Conservation (phyloP, 768 basidiomycete species). For the Leccinum subtestaceum region DNA sequence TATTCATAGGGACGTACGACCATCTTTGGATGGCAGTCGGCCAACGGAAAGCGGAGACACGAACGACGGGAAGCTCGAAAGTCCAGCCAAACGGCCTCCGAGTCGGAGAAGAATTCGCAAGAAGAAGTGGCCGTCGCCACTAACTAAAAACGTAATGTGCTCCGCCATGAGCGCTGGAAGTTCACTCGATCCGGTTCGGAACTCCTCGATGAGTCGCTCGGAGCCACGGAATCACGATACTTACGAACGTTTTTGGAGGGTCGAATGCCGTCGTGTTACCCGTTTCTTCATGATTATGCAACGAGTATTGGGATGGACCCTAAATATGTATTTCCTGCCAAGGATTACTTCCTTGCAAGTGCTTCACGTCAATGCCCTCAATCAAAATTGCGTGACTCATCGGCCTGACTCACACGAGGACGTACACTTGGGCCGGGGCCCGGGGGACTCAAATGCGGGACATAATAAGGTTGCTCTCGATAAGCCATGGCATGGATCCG, state of each 20-base stretch:
- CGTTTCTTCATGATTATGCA: neutral
- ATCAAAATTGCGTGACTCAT: neutral
- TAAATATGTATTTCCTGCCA: too few species aligned
- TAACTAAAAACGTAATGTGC: neutral
- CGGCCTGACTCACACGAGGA: neutral
- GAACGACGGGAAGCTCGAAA: conserved; percentile 22
- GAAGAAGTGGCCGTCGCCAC: neutral
- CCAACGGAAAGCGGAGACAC: conserved; percentile 39
- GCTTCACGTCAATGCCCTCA: neutral
- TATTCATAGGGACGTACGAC: conserved; percentile 56
- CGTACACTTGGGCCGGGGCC: neutral
- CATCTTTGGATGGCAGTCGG: conserved; percentile 56
- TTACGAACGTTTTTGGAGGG: neutral
- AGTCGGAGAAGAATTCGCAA: conserved; percentile 1
- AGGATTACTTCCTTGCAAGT: neutral
- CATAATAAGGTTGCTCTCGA: neutral
- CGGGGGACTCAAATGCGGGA: neutral
- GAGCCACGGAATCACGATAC: neutral
- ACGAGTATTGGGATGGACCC: neutral
- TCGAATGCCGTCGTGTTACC: neutral
- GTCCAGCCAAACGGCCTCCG: neutral
- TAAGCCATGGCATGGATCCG: neutral
- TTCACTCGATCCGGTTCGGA: neutral
- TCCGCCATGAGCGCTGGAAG: neutral
- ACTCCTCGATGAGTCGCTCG: neutral